phyloP scores from a whole-genome alignment of 1,139 yeast species.

The Pneumocystis oryctolagi region DNA sequence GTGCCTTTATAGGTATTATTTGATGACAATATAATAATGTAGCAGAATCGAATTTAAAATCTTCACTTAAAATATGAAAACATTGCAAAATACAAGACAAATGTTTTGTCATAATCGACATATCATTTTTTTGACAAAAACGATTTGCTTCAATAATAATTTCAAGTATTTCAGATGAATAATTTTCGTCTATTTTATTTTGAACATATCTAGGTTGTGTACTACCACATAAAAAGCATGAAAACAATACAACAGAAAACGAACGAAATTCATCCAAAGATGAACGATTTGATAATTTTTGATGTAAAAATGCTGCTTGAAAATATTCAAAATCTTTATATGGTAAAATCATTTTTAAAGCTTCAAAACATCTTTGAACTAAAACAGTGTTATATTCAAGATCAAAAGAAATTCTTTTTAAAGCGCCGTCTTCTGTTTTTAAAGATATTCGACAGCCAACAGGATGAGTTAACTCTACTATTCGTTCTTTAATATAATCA shows the following conservation, averaged over 20 bases:
- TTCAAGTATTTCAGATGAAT: slow-evolving; percentile 15
- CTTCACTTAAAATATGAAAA: slow-evolving; percentile 67
- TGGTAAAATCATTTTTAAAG: slow-evolving; percentile 15
- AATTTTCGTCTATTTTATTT: slow-evolving; percentile 43
- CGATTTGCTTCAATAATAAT: slow-evolving; percentile 13
- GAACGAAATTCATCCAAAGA: slow-evolving; percentile 15
- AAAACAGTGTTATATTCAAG: slow-evolving; percentile 14
- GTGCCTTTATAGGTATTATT: slow-evolving; percentile 44
- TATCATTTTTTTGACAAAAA: slow-evolving; percentile 18
- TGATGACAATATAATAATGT: slow-evolving; percentile 26
- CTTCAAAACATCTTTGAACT: slow-evolving; percentile 16
- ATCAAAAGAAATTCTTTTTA: slow-evolving; percentile 7
- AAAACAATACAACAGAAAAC: slow-evolving; percentile 2
- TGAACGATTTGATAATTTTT: slow-evolving; percentile 8
- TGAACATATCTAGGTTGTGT: slow-evolving; percentile 48
- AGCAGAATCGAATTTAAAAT: slow-evolving; percentile 43
- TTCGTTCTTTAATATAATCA: background rate
- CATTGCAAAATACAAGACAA: slow-evolving; percentile 53
- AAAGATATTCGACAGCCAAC: slow-evolving; percentile 2
- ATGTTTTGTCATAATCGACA: slow-evolving; percentile 34
- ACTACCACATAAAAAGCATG: slow-evolving; percentile 2
- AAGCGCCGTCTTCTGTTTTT: background rate
- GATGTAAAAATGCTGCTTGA: slow-evolving; percentile 8
- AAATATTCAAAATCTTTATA: slow-evolving; percentile 11
- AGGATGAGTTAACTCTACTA: background rate